Base-by-base conservation (phyloP, 2,329 filamentous ascomycete species). In the Sporothrix globosa region DNA sequence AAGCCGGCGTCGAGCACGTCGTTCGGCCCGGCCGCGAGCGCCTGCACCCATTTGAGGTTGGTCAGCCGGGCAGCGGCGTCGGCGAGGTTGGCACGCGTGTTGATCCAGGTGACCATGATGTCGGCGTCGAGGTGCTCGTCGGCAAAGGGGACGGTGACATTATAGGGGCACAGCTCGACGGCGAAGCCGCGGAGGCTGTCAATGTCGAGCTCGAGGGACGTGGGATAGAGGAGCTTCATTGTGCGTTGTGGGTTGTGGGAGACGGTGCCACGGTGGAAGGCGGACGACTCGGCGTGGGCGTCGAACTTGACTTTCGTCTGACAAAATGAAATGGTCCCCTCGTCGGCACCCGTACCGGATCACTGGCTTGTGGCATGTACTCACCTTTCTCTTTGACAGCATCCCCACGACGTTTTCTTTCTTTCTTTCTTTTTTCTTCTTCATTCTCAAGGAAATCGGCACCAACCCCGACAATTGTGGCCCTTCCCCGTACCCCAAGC, bases 101-200 rank as follows among this genome's bases (percentile, higher is more conserved):
- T 84, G 73, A 76, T 73, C 82, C 82, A 84, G 6, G 82, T 82
- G 7, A 84, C 75, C 13, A 84, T 76, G 70, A 82, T 78, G 11
- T 83, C 80, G 72, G 83, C 83, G 73, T 84, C 82, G 72, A 77
- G 75, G 71, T 79, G 79, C 44, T 82, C 78, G 7, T 81, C 79
- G 0, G 82, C 81, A 52, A 84, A 81, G 5, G 78, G 77, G 30
- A 75, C 63, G 67, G 79, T 82, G 71, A 82, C 81, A 72, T 84
- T 78, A 63, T 76, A 72, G 5, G 72, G 74, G 69, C 81, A 78
- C 24, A 75, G 70, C 24, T 63, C 53, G 21, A 74, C 72, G 46
- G 72, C 70, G 48, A 73, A 75, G 71, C 74, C 73, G 58, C 73
- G 70, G 53, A 75, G 68, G 68, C 68, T 68, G 41, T 60, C 34